phyloP scores from a whole-genome alignment of 2,329 filamentous ascomycete genomes.

The Alternaria novae-zelandiae region DNA sequence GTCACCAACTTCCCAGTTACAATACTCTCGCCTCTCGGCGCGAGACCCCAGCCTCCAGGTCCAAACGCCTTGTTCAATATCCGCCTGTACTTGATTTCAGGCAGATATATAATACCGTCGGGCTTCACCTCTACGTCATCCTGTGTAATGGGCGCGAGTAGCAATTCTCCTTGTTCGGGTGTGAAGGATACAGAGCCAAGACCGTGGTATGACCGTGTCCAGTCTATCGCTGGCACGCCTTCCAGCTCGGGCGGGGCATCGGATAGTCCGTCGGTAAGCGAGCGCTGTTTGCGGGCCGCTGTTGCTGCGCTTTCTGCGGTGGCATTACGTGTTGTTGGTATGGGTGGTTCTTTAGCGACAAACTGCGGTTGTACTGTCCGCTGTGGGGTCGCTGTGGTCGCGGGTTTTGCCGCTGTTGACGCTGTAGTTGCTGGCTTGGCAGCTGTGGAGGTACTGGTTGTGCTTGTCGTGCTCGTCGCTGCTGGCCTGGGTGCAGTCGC shows the following conservation, averaged over 20 bases:
- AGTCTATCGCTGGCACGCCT: slow-evolving; percentile 69
- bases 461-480: slow-evolving; percentile 14
- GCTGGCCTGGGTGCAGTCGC: slow-evolving; percentile 27
- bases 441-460: slow-evolving; percentile 15
- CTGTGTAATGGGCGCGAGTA: slow-evolving; percentile 70
- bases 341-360: slow-evolving; percentile 41
- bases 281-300: slow-evolving; percentile 42
- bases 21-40: slow-evolving; percentile 82
- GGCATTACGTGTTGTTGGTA: slow-evolving; percentile 40
- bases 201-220: slow-evolving; percentile 83
- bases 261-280: slow-evolving; percentile 57
- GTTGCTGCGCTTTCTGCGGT: slow-evolving; percentile 33
- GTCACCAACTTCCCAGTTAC: slow-evolving; percentile 83
- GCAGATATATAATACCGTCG: slow-evolving; percentile 93
- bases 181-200: slow-evolving; percentile 75
- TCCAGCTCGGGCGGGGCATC: slow-evolving; percentile 58
- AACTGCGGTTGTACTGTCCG: slow-evolving; percentile 38
- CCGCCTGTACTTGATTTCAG: slow-evolving; percentile 96
- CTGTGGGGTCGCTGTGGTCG: slow-evolving; percentile 24
- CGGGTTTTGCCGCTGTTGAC: slow-evolving; percentile 15
- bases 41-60: slow-evolving; percentile 93
- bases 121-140: slow-evolving; percentile 96
- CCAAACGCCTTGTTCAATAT: slow-evolving; percentile 92
- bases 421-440: slow-evolving; percentile 20
- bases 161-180: slow-evolving; percentile 69